phyloP scores from a whole-genome alignment of 2,329 filamentous ascomycete genomes.

The Sarocladium brachiariae region DNA sequence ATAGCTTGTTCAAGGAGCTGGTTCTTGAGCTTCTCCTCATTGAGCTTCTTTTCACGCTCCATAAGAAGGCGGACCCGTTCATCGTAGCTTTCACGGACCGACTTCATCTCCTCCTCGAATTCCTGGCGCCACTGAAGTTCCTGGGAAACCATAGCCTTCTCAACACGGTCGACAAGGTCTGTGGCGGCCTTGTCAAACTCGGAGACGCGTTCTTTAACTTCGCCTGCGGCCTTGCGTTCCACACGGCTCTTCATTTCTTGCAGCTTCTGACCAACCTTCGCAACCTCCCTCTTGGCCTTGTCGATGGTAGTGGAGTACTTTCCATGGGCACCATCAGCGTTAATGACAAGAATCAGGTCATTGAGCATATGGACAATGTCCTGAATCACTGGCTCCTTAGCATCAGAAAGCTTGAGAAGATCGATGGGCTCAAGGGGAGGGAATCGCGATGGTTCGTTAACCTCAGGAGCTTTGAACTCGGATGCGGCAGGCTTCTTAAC shows the following conservation, averaged over 20 bases:
- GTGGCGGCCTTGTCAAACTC: slow-evolving; percentile 84
- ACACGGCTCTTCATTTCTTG: slow-evolving; percentile 62
- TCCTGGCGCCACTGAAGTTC: slow-evolving; percentile 80
- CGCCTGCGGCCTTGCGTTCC: slow-evolving; percentile 63
- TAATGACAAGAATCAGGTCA: slow-evolving; percentile 88
- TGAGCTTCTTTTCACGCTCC: slow-evolving; percentile 70
- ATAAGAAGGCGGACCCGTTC: slow-evolving; percentile 72
- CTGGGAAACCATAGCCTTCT: slow-evolving; percentile 73
- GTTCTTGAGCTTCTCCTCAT: slow-evolving; percentile 78
- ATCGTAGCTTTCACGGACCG: slow-evolving; percentile 70
- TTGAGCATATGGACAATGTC: slow-evolving; percentile 94
- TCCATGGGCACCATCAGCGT: slow-evolving; percentile 71
- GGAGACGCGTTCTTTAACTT: slow-evolving; percentile 63
- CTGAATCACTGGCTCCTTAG: slow-evolving; percentile 81
- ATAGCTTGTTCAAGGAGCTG: slow-evolving; percentile 86
- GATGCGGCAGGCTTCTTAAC: slow-evolving; percentile 1
- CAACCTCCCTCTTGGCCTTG: slow-evolving; percentile 79
- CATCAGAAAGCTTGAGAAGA: slow-evolving; percentile 66
- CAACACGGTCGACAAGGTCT: slow-evolving; percentile 82
- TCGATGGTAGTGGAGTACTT: slow-evolving; percentile 73
- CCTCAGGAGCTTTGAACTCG: slow-evolving; percentile 49
- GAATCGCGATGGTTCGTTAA: slow-evolving; percentile 58
- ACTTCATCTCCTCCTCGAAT: slow-evolving; percentile 79
- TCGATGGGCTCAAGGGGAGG: slow-evolving; percentile 67
- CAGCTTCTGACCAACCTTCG: slow-evolving; percentile 73